These are phyloP conservation scores for Annulohypoxylon stygium DNA, from an alignment of 495 filamentous ascomycete species.

Conservation along the genomic window DNA sequence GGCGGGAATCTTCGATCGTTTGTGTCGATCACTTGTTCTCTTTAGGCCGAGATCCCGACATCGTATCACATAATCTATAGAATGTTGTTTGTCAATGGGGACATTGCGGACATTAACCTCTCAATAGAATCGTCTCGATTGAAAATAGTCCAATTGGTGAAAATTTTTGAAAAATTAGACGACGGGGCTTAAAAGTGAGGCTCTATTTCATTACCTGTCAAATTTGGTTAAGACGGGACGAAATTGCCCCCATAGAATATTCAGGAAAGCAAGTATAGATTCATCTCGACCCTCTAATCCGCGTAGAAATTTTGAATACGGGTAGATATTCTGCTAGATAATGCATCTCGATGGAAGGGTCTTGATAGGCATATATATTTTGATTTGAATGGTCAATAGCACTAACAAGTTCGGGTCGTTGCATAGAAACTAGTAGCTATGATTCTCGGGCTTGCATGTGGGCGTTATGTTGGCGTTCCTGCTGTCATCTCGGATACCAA, in stretches of 20 bases:
- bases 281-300: constrained; percentile 8
- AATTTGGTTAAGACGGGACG: background rate
- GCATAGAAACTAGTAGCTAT: constrained; percentile 30
- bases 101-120: background rate
- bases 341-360: constrained; percentile 25
- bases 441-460: constrained; percentile 38
- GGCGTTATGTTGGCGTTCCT: constrained; percentile 34
- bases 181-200: constrained; percentile 29
- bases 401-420: constrained; percentile 25
- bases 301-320: background rate
- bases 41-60: constrained; percentile 38
- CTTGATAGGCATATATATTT: constrained; percentile 11
- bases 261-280: constrained; percentile 24
- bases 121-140: constrained; percentile 32
- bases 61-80: constrained; percentile 22
- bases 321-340: background rate
- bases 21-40: constrained; percentile 46
- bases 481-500: constrained; percentile 20
- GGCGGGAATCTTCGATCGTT: constrained; percentile 44
- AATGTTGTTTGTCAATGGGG: constrained; percentile 15
- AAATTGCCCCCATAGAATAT: constrained; percentile 23
- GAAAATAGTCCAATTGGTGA: constrained; percentile 13
- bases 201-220: constrained; percentile 23
- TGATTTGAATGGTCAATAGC: constrained; percentile 15
- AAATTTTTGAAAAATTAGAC: constrained; percentile 4